These are phyloP conservation scores for barley (Hordeum vulgare) DNA, from an alignment of 176 grass and related monocot genomes.

Conservation along the genomic window DNA sequence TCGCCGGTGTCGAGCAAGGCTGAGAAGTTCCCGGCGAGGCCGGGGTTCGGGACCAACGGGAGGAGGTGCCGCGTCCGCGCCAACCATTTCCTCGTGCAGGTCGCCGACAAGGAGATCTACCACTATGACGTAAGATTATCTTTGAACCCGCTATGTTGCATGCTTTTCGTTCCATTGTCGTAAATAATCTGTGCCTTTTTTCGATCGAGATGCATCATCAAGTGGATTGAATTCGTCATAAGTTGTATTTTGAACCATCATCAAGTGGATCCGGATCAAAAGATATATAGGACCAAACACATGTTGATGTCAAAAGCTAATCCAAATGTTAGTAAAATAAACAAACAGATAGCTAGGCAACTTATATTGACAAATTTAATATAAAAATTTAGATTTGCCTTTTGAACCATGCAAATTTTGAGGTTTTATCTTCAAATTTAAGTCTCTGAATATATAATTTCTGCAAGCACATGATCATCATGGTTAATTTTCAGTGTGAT, in stretches of 20 bases:
- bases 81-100: conserved; percentile 56
- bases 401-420: background rate
- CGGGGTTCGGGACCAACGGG: conserved; percentile 30
- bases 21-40: conserved; percentile 23
- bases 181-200: no score
- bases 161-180: background rate
- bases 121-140: conserved; percentile 50
- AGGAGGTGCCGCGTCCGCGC: conserved; percentile 22
- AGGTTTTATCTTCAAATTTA: background rate
- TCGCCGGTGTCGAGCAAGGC: conserved; percentile 40
- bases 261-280: background rate
- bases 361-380: background rate
- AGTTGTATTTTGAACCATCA: background rate
- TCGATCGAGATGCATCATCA: no score
- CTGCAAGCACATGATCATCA: background rate
- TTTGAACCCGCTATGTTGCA: background rate
- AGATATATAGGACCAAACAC: background rate
- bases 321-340: no score
- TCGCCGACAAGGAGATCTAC: conserved; percentile 31
- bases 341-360: no score
- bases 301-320: background rate
- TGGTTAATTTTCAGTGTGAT: background rate
- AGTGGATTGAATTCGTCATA: background rate
- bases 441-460: background rate
- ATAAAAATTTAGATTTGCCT: background rate